phyloP scores from a whole-genome alignment of 75 land plant species.

The Larix kaempferi region DNA sequence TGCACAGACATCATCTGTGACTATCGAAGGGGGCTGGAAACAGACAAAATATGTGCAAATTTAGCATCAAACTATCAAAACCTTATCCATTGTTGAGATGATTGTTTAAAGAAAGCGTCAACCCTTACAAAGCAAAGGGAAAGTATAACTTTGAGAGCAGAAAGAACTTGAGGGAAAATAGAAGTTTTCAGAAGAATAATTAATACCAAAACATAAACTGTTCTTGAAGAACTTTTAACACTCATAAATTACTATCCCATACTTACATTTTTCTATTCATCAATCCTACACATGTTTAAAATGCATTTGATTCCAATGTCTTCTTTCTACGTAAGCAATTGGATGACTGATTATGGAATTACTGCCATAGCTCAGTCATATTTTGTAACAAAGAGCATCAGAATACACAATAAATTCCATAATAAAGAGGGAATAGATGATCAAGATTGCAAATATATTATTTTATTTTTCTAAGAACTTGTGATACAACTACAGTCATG shows the following conservation, averaged over 20 bases:
- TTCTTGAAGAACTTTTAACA: too few relatives aligned
- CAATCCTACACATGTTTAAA: neutral
- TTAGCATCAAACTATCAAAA: neutral
- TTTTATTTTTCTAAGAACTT: neutral
- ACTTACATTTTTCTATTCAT: neutral
- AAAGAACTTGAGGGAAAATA: too few relatives aligned
- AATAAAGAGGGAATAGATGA: neutral
- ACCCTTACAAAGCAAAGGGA: neutral
- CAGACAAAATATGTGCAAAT: neutral
- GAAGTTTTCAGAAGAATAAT: too few relatives aligned
- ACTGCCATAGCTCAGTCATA: neutral
- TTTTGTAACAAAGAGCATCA: neutral
- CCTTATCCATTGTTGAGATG: neutral
- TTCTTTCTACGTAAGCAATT: neutral
- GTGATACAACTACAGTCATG: neutral
- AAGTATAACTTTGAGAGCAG: too few relatives aligned
- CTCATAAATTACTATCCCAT: neutral
- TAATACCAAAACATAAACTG: too few relatives aligned
- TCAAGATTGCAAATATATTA: neutral
- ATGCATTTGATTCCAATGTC: neutral
- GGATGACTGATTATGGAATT: neutral
- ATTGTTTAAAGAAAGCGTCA: neutral
- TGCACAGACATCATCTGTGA: constrained; percentile 95
- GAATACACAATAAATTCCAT: neutral
- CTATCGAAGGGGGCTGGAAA: constrained; percentile 95